Percentiles rank a stretch among this genome's conserved stretches.
Conservation (phyloP, 129 eudicot species). For the Flaveria sonorensis region DNA sequence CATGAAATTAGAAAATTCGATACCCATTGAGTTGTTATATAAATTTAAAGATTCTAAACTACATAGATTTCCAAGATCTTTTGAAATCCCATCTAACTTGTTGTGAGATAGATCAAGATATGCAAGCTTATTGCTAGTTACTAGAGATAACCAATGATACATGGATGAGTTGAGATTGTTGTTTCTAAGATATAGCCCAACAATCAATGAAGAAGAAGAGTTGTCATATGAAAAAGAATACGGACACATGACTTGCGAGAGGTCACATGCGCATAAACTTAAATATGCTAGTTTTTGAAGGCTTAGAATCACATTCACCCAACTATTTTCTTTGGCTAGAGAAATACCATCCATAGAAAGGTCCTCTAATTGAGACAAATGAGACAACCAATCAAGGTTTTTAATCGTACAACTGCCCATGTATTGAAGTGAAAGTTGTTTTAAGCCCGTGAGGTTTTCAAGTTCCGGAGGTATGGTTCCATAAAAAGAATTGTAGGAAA, state of each 20-base stretch:
- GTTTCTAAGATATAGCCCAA: neutral
- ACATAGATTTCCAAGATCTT: constrained; percentile 20
- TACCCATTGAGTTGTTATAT: neutral
- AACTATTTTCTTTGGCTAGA: constrained; percentile 13
- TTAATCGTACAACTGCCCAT: neutral
- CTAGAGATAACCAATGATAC: constrained; percentile 16
- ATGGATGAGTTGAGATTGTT: constrained; percentile 28
- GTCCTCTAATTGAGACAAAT: neutral
- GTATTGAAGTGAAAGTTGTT: neutral
- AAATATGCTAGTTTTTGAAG: constrained; percentile 15
- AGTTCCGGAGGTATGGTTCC: constrained; percentile 30
- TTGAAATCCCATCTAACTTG: constrained; percentile 23
- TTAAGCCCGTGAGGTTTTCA: constrained; percentile 34
- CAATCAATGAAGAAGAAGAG: constrained; percentile 22
- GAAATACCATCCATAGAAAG: constrained; percentile 19
- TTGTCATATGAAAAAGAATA: constrained; percentile 12
- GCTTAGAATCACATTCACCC: constrained; percentile 20
- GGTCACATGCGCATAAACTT: constrained; percentile 14
- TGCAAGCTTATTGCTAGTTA: constrained; percentile 13
- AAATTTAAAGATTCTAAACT: neutral
- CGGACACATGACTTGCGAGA: constrained; percentile 16
- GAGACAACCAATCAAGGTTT: constrained; percentile 26
- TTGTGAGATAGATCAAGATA: constrained; percentile 13
- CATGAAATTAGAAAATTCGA: neutral
- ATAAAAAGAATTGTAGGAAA: neutral